Conservation (phyloP, 176 grass and related monocot genomes). For the Triticum urartu region DNA sequence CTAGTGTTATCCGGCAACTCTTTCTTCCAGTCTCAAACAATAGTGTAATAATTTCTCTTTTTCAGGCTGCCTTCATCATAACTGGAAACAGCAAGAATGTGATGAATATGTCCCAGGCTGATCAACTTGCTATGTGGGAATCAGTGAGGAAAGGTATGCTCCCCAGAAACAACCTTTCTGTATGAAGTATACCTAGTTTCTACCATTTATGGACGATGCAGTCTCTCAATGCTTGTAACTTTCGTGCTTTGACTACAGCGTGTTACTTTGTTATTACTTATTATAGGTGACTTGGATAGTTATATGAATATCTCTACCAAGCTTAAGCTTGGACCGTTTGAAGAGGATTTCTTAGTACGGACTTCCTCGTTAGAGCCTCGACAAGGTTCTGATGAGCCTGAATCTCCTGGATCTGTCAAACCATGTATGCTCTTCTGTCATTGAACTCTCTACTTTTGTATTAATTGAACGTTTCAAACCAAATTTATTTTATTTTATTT, state of each 20-base stretch:
- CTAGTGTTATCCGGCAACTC: too few species aligned
- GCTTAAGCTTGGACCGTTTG: slow-evolving; percentile 84
- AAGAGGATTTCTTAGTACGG: slow-evolving; percentile 53
- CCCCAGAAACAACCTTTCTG: too few species aligned
- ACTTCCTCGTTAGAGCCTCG: slow-evolving; percentile 33
- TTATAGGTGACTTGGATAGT: slow-evolving; percentile 65
- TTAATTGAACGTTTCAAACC: neutral
- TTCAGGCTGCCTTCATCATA: too few species aligned
- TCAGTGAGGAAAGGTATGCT: too few species aligned
- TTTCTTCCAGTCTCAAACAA: too few species aligned
- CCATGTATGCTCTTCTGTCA: slow-evolving; percentile 50
- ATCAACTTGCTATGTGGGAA: too few species aligned
- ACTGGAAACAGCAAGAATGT: too few species aligned
- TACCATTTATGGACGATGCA: neutral
- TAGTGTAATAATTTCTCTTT: too few species aligned
- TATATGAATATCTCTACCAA: slow-evolving; percentile 70
- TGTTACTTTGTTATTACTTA: slow-evolving; percentile 33
- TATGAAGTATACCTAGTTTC: neutral
- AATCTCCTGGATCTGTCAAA: slow-evolving; percentile 59
- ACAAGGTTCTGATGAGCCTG: slow-evolving; percentile 75
- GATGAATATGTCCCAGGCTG: too few species aligned
- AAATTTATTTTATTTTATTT: neutral
- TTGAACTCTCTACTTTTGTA: neutral
- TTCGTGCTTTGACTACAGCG: neutral
- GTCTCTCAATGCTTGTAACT: neutral